A percentile compares a stretch with the other conserved stretches of the same genome.
These are phyloP conservation scores for Coemansia sp. DNA, from an alignment of 192 early-diverging fungal species.

Conservation along the genomic window DNA sequence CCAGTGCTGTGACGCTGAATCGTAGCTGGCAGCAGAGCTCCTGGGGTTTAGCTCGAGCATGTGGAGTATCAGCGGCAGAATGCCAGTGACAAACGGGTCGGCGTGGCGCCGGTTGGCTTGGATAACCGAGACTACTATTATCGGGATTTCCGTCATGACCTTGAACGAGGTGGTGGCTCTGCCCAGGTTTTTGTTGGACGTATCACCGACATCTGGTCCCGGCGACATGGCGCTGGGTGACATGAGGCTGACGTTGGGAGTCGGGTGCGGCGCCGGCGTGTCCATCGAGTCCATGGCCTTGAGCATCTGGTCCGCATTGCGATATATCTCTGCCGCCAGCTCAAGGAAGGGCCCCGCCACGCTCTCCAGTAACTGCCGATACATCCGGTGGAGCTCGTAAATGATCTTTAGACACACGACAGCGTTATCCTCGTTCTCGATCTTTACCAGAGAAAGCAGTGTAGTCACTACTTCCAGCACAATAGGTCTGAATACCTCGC, in stretches of 20 bases:
- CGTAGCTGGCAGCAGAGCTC: constrained; percentile 9
- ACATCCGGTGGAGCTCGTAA: constrained; percentile 92
- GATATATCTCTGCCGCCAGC: constrained; percentile 91
- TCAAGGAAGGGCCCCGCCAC: constrained; percentile 90
- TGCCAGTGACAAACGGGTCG: constrained; percentile 75
- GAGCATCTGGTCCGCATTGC: constrained; percentile 77
- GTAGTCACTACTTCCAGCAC: constrained; percentile 76
- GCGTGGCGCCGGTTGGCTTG: constrained; percentile 87
- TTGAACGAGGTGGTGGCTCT: constrained; percentile 90
- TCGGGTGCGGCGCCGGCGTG: constrained; percentile 62
- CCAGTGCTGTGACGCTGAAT: constrained; percentile 40
- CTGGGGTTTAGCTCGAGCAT: constrained; percentile 58
- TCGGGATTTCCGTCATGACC: constrained; percentile 97
- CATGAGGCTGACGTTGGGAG: constrained; percentile 48
- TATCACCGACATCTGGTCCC: constrained; percentile 63
- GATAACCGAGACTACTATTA: constrained; percentile 95
- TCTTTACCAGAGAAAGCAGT: constrained; percentile 75
- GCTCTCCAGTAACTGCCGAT: constrained; percentile 79
- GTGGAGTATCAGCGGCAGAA: constrained; percentile 86
- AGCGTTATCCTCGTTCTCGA: constrained; percentile 99
- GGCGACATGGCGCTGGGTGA: constrained; percentile 81
- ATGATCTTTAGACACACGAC: constrained; percentile 92
- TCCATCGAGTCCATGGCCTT: constrained; percentile 73
- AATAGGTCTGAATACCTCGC: constrained; percentile 77
- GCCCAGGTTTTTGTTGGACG: constrained; percentile 66